Percentiles rank a stretch among this genome's conserved stretches.
Conservation (phyloP, 2,329 filamentous ascomycete genomes). For the Geosmithia putterillii region DNA sequence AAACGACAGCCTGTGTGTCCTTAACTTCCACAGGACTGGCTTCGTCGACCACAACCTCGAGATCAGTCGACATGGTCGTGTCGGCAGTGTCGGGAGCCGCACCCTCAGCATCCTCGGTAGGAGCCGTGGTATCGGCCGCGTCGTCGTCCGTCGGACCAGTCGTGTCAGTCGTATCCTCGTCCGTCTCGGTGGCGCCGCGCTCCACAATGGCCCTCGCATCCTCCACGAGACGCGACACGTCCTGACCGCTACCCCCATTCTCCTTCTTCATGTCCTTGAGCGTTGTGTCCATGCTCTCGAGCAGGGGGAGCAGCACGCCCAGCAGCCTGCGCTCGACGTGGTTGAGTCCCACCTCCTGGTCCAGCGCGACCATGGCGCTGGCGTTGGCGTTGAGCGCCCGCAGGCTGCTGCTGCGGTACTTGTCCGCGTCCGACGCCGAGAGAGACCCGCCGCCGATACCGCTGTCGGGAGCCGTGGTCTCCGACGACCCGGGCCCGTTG, state of each 20-base stretch:
- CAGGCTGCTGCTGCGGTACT: slow-evolving; percentile 1
- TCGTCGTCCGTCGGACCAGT: not conserved
- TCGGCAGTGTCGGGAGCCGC: not conserved
- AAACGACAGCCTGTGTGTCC: no score
- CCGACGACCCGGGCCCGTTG: not conserved
- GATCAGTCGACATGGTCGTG: not conserved
- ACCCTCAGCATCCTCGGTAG: not conserved
- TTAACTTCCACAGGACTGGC: no score
- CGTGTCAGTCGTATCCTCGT: no score
- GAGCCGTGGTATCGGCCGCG: no score
- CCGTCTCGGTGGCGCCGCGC: not conserved
- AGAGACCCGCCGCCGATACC: no score
- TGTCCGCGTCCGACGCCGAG: not conserved
- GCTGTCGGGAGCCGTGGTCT: not conserved
- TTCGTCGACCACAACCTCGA: no score
- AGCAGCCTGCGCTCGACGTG: slow-evolving; percentile 1
- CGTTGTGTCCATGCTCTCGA: slow-evolving; percentile 3
- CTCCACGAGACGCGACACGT: slow-evolving; percentile 1
- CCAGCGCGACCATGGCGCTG: not conserved
- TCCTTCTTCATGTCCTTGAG: slow-evolving; percentile 2
- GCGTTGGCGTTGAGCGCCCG: slow-evolving; percentile 2
- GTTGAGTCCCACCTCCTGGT: not conserved
- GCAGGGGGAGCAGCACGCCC: slow-evolving; percentile 1
- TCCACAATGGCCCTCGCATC: not conserved
- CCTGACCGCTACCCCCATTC: not conserved